phyloP scores from a whole-genome alignment of 305 asterid genomes.

The Solanum hybrid region DNA sequence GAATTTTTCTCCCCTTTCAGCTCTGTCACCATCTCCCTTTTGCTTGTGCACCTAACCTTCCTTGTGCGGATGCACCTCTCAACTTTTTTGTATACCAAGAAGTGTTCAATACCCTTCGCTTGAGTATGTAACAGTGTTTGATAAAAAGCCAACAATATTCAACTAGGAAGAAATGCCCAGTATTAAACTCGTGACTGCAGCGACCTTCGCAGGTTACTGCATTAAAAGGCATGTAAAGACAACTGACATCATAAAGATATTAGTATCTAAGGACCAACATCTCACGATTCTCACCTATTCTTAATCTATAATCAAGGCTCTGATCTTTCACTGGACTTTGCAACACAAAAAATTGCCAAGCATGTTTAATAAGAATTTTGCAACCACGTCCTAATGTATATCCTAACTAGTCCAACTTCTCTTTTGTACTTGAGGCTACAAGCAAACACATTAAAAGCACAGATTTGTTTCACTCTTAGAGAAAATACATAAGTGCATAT shows the following conservation, averaged over 20 bases:
- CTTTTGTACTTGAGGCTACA: background rate
- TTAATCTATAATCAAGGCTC: background rate
- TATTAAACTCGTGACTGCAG: background rate
- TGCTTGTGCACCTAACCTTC: background rate
- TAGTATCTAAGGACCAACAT: background rate
- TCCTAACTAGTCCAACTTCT: background rate
- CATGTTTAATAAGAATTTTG: background rate
- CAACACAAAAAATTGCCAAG: background rate
- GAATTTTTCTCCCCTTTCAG: background rate
- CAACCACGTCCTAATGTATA: background rate
- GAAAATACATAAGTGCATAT: background rate
- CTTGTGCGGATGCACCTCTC: background rate
- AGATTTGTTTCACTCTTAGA: background rate
- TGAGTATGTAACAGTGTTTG: background rate
- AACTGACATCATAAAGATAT: background rate
- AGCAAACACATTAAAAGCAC: background rate
- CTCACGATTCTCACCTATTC: background rate
- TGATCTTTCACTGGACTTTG: background rate
- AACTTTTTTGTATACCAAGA: background rate
- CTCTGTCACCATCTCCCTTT: background rate
- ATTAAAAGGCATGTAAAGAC: background rate
- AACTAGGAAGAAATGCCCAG: background rate
- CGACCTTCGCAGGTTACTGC: background rate
- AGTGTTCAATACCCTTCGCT: background rate
- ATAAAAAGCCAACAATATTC: background rate